phyloP scores from a whole-genome alignment of 257 asterid genomes.

The Haberlea rhodopensis region DNA sequence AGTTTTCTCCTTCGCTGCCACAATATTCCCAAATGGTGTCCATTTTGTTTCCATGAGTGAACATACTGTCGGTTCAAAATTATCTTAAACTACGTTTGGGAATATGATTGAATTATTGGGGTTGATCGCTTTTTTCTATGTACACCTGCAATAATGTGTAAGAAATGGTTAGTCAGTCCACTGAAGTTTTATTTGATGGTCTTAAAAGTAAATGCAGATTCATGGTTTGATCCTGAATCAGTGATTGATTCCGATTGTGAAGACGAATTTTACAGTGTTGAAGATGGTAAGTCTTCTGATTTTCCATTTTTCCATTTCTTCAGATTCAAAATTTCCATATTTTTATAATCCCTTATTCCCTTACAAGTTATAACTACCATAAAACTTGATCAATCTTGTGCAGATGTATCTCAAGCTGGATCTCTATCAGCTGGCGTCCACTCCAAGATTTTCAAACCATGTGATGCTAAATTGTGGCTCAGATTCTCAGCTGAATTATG shows the following conservation, averaged over 20 bases:
- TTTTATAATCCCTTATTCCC: neutral
- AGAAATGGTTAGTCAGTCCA: neutral
- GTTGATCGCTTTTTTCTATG: too few species aligned
- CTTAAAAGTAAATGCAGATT: conserved; percentile 60
- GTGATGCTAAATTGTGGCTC: conserved; percentile 24
- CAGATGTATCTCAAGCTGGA: conserved; percentile 87
- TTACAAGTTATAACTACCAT: neutral
- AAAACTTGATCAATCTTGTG: conserved; percentile 22
- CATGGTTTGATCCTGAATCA: conserved; percentile 76
- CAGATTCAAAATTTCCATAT: neutral
- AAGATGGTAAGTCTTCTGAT: too few species aligned
- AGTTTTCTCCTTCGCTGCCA: too few species aligned
- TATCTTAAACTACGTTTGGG: neutral
- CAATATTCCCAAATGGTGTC: too few species aligned
- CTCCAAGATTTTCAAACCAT: conserved; percentile 71
- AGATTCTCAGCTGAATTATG: conserved; percentile 44
- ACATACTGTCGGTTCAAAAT: conserved; percentile 5
- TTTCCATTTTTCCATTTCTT: neutral
- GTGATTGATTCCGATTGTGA: conserved; percentile 64
- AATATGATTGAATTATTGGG: too few species aligned
- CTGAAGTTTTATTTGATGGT: neutral
- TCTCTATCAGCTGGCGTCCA: conserved; percentile 62
- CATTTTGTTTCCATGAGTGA: too few species aligned
- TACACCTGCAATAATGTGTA: neutral
- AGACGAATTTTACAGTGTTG: too few species aligned